Conservation (phyloP, 2,329 filamentous ascomycete species). For the Diaporthe citrichinensis region DNA sequence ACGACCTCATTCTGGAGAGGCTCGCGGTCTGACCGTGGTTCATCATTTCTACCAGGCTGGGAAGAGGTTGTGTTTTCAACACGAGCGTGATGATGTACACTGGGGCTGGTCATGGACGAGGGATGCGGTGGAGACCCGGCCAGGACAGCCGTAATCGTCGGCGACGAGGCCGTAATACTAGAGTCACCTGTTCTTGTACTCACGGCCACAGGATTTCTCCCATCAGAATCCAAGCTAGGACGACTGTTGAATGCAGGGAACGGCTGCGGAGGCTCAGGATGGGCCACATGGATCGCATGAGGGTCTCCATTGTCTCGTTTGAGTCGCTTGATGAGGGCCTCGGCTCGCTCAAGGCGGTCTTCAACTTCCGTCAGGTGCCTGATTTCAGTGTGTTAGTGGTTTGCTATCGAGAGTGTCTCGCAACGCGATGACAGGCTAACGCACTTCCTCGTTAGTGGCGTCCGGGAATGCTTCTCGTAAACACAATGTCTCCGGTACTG, state of each 20-base stretch:
- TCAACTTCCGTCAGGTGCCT: background rate
- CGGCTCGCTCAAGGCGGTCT: background rate
- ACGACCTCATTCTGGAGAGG: background rate
- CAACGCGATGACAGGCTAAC: constrained; percentile 30
- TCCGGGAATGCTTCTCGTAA: constrained; percentile 62
- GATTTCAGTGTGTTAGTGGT: background rate
- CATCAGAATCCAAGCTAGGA: background rate
- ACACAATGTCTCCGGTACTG: constrained; percentile 61
- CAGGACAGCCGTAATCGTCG: background rate
- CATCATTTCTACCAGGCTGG: background rate
- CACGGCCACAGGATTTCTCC: background rate
- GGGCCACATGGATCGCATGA: background rate
- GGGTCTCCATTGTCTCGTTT: background rate
- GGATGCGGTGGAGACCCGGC: background rate
- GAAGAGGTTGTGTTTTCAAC: background rate
- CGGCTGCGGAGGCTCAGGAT: background rate
- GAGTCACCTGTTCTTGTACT: background rate
- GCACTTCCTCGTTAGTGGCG: constrained; percentile 62
- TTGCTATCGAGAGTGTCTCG: background rate
- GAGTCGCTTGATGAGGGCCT: background rate
- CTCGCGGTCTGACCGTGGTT: background rate
- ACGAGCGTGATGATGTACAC: background rate
- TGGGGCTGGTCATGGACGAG: background rate
- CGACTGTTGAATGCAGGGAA: background rate
- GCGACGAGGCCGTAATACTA: background rate